Evolutionary conservation across 1,139 yeast genomes (phyloP).

Genomic region (Blastobotrys niveus): DNA sequence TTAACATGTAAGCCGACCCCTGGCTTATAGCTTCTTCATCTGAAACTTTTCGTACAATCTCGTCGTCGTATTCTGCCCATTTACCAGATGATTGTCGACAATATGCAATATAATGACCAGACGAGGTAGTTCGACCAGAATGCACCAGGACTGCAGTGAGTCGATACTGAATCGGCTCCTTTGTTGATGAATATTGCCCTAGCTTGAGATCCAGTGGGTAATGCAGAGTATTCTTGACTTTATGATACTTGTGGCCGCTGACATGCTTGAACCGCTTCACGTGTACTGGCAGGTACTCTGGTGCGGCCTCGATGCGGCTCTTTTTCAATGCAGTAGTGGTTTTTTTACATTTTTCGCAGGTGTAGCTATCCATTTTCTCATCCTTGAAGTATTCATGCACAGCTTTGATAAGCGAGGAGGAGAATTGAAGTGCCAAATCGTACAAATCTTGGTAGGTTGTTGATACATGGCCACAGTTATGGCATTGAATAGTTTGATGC

Average conservation of each 20-base stretch:
- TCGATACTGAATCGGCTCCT: constrained; percentile 56
- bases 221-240: constrained; percentile 78
- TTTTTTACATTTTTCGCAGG: constrained; percentile 79
- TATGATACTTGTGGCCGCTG: constrained; percentile 50
- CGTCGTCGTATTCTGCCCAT: constrained; percentile 96
- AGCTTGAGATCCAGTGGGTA: constrained; percentile 76
- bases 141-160: constrained; percentile 85
- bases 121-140: constrained; percentile 85
- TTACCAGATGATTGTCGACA: constrained; percentile 83
- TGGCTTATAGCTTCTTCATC: constrained; percentile 73
- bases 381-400: constrained; percentile 75
- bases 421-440: constrained; percentile 62
- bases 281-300: constrained; percentile 82
- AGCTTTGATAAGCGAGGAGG: constrained; percentile 58
- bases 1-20: constrained; percentile 74
- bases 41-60: constrained; percentile 65
- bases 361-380: constrained; percentile 53
- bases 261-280: constrained; percentile 70
- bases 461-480: constrained; percentile 72
- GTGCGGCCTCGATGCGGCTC: constrained; percentile 70
- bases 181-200: constrained; percentile 48
- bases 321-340: constrained; percentile 74
- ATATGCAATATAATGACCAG: constrained; percentile 91
- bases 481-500: constrained; percentile 79
- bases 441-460: constrained; percentile 90